These are phyloP conservation scores for Pythium monospermum DNA, from an alignment of 352 stramenopile species.

Conservation along the genomic window DNA sequence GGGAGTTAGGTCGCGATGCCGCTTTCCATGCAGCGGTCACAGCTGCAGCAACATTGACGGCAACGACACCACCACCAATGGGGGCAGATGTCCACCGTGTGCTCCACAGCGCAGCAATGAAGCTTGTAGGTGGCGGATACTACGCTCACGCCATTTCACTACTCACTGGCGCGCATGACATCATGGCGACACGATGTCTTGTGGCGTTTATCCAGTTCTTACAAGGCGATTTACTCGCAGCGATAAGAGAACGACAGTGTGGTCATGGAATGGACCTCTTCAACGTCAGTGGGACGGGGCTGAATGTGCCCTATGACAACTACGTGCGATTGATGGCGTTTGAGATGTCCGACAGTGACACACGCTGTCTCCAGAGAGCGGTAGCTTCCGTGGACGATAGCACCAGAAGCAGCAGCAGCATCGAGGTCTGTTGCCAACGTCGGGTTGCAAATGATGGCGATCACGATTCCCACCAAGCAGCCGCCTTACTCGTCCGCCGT, in stretches of 20 bases:
- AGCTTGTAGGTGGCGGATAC: conserved; percentile 11
- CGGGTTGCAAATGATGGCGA: conserved; percentile 1
- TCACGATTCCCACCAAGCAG: background rate
- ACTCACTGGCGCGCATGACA: background rate
- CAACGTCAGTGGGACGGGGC: conserved; percentile 1
- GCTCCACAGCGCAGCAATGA: background rate
- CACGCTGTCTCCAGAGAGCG: background rate
- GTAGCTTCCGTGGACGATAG: background rate
- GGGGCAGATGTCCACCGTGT: background rate
- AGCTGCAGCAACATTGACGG: too few species aligned
- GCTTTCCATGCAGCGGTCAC: conserved; percentile 7
- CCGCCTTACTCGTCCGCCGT: conserved; percentile 2
- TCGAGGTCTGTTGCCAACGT: conserved; percentile 5
- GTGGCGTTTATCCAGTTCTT: conserved; percentile 11
- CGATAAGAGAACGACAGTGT: background rate
- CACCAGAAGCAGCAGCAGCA: background rate
- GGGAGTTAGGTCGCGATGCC: conserved; percentile 5
- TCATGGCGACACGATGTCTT: background rate
- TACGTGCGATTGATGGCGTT: conserved; percentile 7
- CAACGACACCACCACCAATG: too few species aligned
- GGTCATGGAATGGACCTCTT: background rate
- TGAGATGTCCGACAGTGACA: background rate
- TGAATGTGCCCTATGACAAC: conserved; percentile 9
- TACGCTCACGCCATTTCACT: conserved; percentile 6
- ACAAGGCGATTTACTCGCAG: background rate